Evolutionary conservation across 208 protist species (phyloP).

Genomic region (Crithidia sp.): DNA sequence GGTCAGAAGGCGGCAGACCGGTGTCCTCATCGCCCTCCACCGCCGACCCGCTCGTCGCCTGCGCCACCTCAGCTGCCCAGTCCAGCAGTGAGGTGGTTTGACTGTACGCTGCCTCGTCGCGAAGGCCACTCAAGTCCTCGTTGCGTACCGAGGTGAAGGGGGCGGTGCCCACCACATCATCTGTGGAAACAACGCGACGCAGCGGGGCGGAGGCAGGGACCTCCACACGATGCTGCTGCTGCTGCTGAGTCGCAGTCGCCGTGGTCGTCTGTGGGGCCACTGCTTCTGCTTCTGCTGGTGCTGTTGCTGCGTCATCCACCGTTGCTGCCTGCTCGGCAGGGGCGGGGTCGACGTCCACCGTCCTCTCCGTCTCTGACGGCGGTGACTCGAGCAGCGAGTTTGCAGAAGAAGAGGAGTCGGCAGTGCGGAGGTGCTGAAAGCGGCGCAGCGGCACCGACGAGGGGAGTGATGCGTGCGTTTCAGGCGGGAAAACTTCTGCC

Average conservation of each 20-base stretch:
- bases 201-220: neutral
- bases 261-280: too few species aligned
- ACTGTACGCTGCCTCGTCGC: too few species aligned
- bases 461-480: neutral
- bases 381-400: slow-evolving; percentile 2
- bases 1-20: too few species aligned
- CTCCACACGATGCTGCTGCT: slow-evolving; percentile 1
- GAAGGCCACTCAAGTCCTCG: too few species aligned
- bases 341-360: neutral
- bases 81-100: too few species aligned
- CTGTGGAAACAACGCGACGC: neutral
- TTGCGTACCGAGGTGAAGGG: neutral
- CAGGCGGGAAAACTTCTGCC: too few species aligned
- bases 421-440: slow-evolving; percentile 1
- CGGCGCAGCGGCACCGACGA: neutral
- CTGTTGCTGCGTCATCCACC: neutral
- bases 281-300: neutral
- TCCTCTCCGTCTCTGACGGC: slow-evolving; percentile 6
- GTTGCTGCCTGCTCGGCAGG: neutral
- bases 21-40: too few species aligned
- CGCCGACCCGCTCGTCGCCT: too few species aligned
- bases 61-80: too few species aligned
- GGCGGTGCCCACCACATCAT: neutral
- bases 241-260: neutral
- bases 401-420: neutral